Percentiles rank a stretch among this genome's conserved stretches.
phyloP scores from a whole-genome alignment of 192 early-diverging fungal species.

The Nowakowskiella sp. region DNA sequence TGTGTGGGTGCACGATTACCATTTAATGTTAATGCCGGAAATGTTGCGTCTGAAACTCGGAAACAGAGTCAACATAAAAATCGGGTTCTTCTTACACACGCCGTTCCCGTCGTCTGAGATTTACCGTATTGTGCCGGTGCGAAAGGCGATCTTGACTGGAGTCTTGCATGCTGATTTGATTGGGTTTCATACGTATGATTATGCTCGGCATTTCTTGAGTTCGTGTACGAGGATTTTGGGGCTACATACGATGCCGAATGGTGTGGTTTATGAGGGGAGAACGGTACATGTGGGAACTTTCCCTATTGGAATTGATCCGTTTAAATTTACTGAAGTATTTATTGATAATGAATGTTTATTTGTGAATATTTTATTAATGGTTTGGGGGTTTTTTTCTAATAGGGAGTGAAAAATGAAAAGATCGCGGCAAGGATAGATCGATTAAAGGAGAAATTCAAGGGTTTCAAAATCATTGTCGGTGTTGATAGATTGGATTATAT shows the following conservation, averaged over 20 bases:
- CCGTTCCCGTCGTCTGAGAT: conserved; percentile 96
- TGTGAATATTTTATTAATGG: background rate
- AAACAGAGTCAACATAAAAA: conserved; percentile 68
- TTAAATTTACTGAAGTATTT: conserved; percentile 73
- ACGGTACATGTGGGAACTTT: conserved; percentile 94
- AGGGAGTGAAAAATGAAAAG: conserved; percentile 58
- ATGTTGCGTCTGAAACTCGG: conserved; percentile 61
- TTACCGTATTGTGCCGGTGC: conserved; percentile 92
- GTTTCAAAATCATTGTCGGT: conserved; percentile 85
- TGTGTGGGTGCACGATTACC: conserved; percentile 76
- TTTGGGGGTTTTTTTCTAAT: background rate
- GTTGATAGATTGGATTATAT: conserved; percentile 99
- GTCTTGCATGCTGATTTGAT: conserved; percentile 88
- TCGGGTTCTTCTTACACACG: conserved; percentile 98
- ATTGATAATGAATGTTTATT: background rate
- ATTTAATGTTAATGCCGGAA: conserved; percentile 91
- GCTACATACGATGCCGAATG: conserved; percentile 84
- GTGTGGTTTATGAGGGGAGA: conserved; percentile 87
- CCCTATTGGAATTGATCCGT: conserved; percentile 98
- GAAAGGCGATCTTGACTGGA: conserved; percentile 86
- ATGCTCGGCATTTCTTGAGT: conserved; percentile 95
- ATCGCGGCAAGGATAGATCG: conserved; percentile 69
- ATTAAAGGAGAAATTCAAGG: conserved; percentile 78
- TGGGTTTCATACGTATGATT: conserved; percentile 99
- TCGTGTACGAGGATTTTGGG: conserved; percentile 96